Evolutionary conservation across 177 flowering plant genomes (phyloP).

Genomic region (Telopea speciosissima): DNA sequence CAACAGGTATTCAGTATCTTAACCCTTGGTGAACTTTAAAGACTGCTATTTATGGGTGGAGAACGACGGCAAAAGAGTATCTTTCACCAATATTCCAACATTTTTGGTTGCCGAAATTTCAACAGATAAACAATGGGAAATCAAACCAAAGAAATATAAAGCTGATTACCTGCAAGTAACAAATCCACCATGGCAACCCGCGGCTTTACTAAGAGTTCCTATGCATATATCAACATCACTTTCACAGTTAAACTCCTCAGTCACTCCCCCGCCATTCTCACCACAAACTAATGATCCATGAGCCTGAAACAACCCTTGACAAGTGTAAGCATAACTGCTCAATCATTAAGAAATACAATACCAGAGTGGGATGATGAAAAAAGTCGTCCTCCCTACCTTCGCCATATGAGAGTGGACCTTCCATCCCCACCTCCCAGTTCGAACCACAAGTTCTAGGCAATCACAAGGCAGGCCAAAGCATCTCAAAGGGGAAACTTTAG

Average conservation of each 20-base stretch:
- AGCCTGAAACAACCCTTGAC: constrained; percentile 45
- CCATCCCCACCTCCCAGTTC: not conserved
- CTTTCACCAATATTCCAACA: not conserved
- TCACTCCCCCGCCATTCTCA: constrained; percentile 89
- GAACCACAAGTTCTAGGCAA: not conserved
- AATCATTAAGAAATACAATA: not conserved
- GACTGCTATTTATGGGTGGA: no score
- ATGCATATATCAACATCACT: constrained; percentile 75
- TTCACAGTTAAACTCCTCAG: constrained; percentile 73
- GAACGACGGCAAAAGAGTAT: no score
- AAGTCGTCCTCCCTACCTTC: not conserved
- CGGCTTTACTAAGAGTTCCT: constrained; percentile 94
- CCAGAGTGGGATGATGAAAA: not conserved
- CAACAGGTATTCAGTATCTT: no score
- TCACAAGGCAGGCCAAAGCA: not conserved
- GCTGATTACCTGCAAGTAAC: constrained; percentile 81
- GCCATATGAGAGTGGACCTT: not conserved
- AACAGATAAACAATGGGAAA: not conserved
- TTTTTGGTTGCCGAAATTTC: not conserved
- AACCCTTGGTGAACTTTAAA: no score
- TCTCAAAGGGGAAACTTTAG: not conserved
- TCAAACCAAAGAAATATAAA: constrained; percentile 1
- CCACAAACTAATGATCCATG: constrained; percentile 97
- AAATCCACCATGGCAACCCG: constrained; percentile 93
- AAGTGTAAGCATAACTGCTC: not conserved